phyloP scores from a whole-genome alignment of 768 basidiomycete genomes.

The Amanita phalloides region DNA sequence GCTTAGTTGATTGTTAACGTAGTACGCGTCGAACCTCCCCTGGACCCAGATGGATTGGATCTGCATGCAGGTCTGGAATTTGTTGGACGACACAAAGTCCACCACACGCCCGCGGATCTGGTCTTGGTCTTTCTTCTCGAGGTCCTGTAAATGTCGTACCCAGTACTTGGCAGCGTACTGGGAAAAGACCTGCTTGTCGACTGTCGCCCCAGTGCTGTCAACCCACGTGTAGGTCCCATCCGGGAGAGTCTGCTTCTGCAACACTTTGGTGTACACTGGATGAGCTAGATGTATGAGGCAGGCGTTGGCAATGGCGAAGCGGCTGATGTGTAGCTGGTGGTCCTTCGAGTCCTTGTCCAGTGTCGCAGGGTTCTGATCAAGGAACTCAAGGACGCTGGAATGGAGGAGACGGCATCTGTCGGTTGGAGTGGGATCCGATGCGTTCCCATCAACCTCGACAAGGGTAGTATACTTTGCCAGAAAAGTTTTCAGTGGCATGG shows the following conservation, averaged over 20 bases:
- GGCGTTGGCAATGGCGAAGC: constrained; percentile 11
- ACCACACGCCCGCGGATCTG: constrained; percentile 8
- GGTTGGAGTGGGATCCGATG: constrained; percentile 6
- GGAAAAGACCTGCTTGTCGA: constrained; percentile 16
- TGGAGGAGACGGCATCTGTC: constrained; percentile 17
- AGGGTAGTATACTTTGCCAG: constrained; percentile 9
- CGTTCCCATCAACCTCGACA: constrained; percentile 4
- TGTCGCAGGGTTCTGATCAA: constrained; percentile 10
- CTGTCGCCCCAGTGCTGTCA: constrained; percentile 11
- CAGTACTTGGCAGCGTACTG: constrained; percentile 21
- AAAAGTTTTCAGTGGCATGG: constrained; percentile 7
- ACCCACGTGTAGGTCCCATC: constrained; percentile 11
- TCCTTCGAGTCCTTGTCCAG: constrained; percentile 5
- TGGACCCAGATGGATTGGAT: constrained; percentile 21
- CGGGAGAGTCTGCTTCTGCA: constrained; percentile 8
- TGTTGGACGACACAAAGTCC: constrained; percentile 15
- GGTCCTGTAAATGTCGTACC: constrained; percentile 19
- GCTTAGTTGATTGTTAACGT: neutral
- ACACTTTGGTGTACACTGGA: constrained; percentile 10
- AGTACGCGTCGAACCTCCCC: constrained; percentile 14
- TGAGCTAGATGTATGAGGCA: constrained; percentile 17
- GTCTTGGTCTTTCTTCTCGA: neutral
- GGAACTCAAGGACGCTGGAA: constrained; percentile 16
- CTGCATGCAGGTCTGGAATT: constrained; percentile 20
- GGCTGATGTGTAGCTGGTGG: constrained; percentile 10